Conservation (phyloP, 805 yeast species). For the Ogataea paradorogensis region DNA sequence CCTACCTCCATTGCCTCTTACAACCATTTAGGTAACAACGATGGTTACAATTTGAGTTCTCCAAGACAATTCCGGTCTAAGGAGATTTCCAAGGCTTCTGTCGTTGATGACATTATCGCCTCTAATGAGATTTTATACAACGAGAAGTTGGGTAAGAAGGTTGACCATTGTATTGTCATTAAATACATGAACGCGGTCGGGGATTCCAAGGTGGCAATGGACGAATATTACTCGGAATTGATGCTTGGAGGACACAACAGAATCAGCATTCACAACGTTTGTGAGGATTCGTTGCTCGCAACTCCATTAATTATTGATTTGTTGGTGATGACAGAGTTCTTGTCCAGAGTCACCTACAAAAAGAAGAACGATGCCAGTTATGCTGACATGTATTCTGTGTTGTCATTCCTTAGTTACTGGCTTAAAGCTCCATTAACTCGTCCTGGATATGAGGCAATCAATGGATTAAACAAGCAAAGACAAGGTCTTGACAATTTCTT, state of each 20-base stretch:
- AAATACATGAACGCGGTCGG: slow-evolving; percentile 94
- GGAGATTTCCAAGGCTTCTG: slow-evolving; percentile 91
- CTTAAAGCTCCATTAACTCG: slow-evolving; percentile 93
- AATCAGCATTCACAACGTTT: slow-evolving; percentile 89
- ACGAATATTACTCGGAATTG: slow-evolving; percentile 92
- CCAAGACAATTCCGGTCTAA: slow-evolving; percentile 93
- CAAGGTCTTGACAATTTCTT: slow-evolving; percentile 87
- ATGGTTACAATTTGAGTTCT: slow-evolving; percentile 87
- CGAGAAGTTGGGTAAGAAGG: slow-evolving; percentile 68
- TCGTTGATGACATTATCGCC: slow-evolving; percentile 90
- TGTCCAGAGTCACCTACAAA: slow-evolving; percentile 80
- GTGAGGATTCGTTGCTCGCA: slow-evolving; percentile 94
- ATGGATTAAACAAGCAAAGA: slow-evolving; percentile 94
- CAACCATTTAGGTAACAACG: slow-evolving; percentile 95
- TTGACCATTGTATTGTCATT: slow-evolving; percentile 94
- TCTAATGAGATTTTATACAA: slow-evolving; percentile 83
- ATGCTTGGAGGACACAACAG: slow-evolving; percentile 98
- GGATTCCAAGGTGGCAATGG: slow-evolving; percentile 97
- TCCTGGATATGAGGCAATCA: slow-evolving; percentile 85
- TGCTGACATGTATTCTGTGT: slow-evolving; percentile 75
- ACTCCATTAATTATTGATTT: slow-evolving; percentile 92
- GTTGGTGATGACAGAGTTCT: slow-evolving; percentile 85
- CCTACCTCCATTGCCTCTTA: slow-evolving; percentile 93
- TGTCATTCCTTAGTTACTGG: slow-evolving; percentile 90
- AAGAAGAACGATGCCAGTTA: slow-evolving; percentile 43